A percentile compares a stretch with the other conserved stretches of the same genome.
These are phyloP conservation scores for Mycena chlorophos DNA, from an alignment of 768 basidiomycete genomes.

Conservation along the genomic window DNA sequence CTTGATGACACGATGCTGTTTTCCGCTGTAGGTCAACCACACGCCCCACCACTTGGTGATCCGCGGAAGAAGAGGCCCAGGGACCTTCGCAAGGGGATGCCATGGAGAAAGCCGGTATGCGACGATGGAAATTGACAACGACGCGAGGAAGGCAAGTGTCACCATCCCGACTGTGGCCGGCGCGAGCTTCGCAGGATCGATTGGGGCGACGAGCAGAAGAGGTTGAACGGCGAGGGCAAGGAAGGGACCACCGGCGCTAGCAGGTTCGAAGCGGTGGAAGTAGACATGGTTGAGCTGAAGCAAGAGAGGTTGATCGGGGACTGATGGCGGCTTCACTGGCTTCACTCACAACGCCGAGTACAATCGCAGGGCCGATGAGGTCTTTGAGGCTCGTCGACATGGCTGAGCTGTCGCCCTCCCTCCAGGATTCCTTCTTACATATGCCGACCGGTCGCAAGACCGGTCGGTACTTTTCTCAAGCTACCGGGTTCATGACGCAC, in stretches of 20 bases:
- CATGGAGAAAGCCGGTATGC: neutral
- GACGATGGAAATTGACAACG: neutral
- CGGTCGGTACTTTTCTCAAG: too few species aligned
- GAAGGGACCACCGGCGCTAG: neutral
- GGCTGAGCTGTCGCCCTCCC: too few species aligned
- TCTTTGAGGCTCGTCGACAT: too few species aligned
- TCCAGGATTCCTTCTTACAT: too few species aligned
- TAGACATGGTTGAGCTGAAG: too few species aligned
- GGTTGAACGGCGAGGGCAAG: neutral
- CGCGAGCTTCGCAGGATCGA: neutral
- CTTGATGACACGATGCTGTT: neutral
- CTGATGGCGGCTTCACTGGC: too few species aligned
- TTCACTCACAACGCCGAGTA: too few species aligned
- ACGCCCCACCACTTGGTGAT: neutral
- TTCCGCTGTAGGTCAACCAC: neutral
- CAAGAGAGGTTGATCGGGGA: too few species aligned
- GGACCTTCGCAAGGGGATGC: neutral
- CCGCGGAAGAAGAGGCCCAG: neutral
- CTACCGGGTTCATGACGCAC: too few species aligned
- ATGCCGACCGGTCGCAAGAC: too few species aligned
- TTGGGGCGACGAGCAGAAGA: neutral
- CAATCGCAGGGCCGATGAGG: too few species aligned
- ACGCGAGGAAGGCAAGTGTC: too few species aligned
- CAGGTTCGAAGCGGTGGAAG: neutral
- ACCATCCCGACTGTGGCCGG: neutral